Evolutionary conservation across 2,329 filamentous ascomycete species (phyloP).

Genomic region (Venturia carpophila): DNA sequence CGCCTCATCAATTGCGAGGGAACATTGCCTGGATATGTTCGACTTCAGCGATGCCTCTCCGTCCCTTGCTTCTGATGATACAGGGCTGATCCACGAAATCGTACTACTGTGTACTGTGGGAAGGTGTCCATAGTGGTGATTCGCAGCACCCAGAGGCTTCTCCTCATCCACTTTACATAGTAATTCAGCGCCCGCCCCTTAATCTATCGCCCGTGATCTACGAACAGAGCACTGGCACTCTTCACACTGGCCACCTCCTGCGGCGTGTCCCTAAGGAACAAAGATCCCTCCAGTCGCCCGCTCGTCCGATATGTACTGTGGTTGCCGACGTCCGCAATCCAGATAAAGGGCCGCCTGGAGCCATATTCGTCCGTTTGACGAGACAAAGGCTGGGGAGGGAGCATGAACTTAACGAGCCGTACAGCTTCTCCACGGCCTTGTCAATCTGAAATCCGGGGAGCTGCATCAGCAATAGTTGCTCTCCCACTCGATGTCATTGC

Average conservation of each 20-base stretch:
- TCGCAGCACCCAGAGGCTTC: no score
- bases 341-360: no score
- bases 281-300: no score
- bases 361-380: not conserved
- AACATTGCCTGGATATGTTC: not conserved
- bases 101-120: no score
- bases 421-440: not conserved
- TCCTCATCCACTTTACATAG: not conserved
- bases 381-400: not conserved
- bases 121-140: no score
- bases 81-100: not conserved
- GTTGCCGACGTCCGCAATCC: no score
- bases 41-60: not conserved
- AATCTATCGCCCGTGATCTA: conserved; percentile 5
- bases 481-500: conserved; percentile 64
- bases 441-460: conserved; percentile 11
- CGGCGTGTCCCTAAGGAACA: no score
- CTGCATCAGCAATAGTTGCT: conserved; percentile 27
- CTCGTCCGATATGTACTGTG: no score
- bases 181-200: not conserved
- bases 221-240: not conserved
- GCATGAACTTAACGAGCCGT: not conserved
- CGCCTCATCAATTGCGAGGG: not conserved
- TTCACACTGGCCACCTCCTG: not conserved
- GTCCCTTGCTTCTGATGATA: not conserved